These are phyloP conservation scores for Sarocladium strictum DNA, from an alignment of 2,329 filamentous ascomycete species.

Conservation along the genomic window DNA sequence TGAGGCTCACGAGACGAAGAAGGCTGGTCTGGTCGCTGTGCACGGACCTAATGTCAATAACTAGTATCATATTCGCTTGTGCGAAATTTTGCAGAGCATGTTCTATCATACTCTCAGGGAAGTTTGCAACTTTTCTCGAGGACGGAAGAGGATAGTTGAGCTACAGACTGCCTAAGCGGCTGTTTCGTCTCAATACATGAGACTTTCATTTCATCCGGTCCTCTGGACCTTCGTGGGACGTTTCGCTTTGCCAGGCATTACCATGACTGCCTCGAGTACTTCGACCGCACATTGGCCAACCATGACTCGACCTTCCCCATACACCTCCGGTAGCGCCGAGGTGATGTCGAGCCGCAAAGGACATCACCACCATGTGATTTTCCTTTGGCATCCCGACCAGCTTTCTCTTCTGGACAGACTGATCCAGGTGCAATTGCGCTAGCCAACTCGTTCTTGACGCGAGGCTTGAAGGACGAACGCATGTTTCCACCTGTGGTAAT, in stretches of 20 bases:
- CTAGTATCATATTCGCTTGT: too few relatives aligned
- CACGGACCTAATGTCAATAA: neutral
- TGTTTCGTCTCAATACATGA: too few relatives aligned
- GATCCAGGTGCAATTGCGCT: neutral
- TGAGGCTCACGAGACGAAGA: neutral
- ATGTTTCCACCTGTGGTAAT: neutral
- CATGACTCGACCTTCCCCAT: neutral
- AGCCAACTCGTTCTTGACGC: neutral
- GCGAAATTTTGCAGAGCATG: neutral
- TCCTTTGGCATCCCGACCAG: neutral
- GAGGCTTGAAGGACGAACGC: neutral
- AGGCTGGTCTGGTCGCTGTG: neutral
- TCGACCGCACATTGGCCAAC: neutral
- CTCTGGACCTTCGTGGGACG: too few relatives aligned
- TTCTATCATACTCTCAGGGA: too few relatives aligned
- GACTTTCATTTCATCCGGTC: neutral
- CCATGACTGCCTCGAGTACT: neutral
- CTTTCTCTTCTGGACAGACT: constrained; percentile 1
- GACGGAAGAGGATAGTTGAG: too few relatives aligned
- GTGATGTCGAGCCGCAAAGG: neutral
- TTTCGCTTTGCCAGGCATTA: too few relatives aligned
- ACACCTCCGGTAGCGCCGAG: neutral
- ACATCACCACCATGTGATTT: neutral
- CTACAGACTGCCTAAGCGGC: too few relatives aligned
- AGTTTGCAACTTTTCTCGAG: too few relatives aligned